phyloP scores from a whole-genome alignment of 306 rosid species.

The Quercus robur region DNA sequence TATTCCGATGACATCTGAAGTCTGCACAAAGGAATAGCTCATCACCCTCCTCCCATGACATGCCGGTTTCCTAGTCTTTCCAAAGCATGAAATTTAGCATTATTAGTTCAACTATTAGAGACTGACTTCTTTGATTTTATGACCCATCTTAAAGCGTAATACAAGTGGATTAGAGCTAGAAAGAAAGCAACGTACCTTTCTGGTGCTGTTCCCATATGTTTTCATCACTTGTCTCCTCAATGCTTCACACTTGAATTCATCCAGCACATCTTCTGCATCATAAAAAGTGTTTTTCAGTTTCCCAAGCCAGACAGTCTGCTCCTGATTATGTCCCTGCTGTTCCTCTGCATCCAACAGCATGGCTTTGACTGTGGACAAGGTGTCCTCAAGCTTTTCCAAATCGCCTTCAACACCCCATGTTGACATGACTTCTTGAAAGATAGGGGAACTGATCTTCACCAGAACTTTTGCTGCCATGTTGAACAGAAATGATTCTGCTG shows the following conservation, averaged over 20 bases:
- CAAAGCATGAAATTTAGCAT: not conserved
- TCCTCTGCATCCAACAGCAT: not conserved
- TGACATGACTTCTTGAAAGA: not conserved
- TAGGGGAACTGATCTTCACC: not conserved
- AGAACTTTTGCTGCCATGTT: not conserved
- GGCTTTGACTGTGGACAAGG: not conserved
- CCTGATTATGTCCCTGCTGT: not conserved
- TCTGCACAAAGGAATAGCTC: constrained; percentile 11
- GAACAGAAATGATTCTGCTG: not conserved
- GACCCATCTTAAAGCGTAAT: constrained; percentile 5
- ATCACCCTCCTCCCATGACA: not conserved
- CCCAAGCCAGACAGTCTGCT: not conserved
- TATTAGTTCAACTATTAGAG: not conserved
- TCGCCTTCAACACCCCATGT: constrained; percentile 12
- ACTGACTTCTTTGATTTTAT: constrained; percentile 3
- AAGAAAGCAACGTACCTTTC: constrained; percentile 13
- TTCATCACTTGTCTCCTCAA: not conserved
- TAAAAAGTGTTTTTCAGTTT: constrained; percentile 14
- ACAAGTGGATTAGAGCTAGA: constrained; percentile 13
- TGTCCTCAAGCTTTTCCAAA: not conserved
- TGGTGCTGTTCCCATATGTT: not conserved
- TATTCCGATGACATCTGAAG: constrained; percentile 15
- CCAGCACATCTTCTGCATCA: constrained; percentile 3
- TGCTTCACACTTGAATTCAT: constrained; percentile 15
- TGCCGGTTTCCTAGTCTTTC: not conserved